Evolutionary conservation across 805 yeast species (phyloP).

Genomic region (Ogataea pini): DNA sequence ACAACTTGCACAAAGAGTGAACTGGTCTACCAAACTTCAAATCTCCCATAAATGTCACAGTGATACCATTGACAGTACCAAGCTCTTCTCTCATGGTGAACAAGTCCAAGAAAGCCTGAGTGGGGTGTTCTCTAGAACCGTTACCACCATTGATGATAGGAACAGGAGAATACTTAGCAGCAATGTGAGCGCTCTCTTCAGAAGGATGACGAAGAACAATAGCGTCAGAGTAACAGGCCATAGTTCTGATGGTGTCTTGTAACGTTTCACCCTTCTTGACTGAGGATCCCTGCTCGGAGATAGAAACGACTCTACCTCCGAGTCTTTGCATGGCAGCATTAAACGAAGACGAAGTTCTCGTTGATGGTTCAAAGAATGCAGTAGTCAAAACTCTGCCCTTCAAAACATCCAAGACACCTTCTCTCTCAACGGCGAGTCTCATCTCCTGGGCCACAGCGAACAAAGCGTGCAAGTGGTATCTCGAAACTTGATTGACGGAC

Average conservation of each 20-base stretch:
- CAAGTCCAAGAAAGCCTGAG: slow-evolving; percentile 95
- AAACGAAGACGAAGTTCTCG: slow-evolving; percentile 94
- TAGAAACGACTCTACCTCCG: slow-evolving; percentile 95
- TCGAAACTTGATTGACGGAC: slow-evolving; percentile 83
- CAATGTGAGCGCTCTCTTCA: slow-evolving; percentile 87
- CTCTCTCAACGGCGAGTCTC: slow-evolving; percentile 95
- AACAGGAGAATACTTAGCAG: slow-evolving; percentile 94
- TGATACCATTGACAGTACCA: slow-evolving; percentile 97
- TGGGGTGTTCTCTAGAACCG: slow-evolving; percentile 97
- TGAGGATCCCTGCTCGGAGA: slow-evolving; percentile 84
- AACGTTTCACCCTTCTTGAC: slow-evolving; percentile 97
- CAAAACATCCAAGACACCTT: slow-evolving; percentile 88
- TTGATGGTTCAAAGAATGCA: slow-evolving; percentile 97
- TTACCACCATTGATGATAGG: slow-evolving; percentile 98
- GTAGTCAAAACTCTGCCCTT: slow-evolving; percentile 91
- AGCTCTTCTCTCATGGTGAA: slow-evolving; percentile 98
- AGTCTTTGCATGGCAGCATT: slow-evolving; percentile 99
- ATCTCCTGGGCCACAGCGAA: slow-evolving; percentile 98
- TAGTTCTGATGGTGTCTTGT: slow-evolving; percentile 93
- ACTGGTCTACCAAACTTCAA: slow-evolving; percentile 98
- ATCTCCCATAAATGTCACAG: slow-evolving; percentile 99
- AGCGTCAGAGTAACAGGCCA: slow-evolving; percentile 96
- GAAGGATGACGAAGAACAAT: slow-evolving; percentile 96
- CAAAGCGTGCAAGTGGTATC: slow-evolving; percentile 87
- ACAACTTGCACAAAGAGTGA: slow-evolving; percentile 88